Evolutionary conservation across 2,329 filamentous ascomycete species (phyloP).

Genomic region (Didymella pinodella): DNA sequence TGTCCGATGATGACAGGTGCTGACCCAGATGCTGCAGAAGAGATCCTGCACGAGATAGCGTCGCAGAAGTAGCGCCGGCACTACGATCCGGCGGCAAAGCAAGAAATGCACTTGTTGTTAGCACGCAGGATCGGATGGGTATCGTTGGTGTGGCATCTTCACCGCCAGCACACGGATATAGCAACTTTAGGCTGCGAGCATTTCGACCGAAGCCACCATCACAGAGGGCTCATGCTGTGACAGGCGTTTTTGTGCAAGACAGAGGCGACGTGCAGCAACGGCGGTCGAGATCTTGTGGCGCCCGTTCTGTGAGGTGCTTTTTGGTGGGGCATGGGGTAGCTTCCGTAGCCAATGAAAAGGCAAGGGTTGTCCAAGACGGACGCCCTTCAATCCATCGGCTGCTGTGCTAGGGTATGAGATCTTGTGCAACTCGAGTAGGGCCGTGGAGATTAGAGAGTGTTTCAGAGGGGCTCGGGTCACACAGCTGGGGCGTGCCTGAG

Average conservation of each 20-base stretch:
- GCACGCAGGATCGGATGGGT: slow-evolving; percentile 17
- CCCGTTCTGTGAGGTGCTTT: slow-evolving; percentile 31
- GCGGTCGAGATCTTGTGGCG: slow-evolving; percentile 34
- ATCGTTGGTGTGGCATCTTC: slow-evolving; percentile 15
- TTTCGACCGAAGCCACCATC: slow-evolving; percentile 23
- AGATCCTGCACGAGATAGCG: slow-evolving; percentile 43
- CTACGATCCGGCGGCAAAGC: slow-evolving; percentile 40
- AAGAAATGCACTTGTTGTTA: slow-evolving; percentile 25
- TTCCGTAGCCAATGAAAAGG: slow-evolving; percentile 27
- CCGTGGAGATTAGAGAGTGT: slow-evolving; percentile 23
- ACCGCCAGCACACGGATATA: slow-evolving; percentile 27
- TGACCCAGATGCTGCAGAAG: slow-evolving; percentile 42
- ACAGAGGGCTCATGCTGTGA: slow-evolving; percentile 27
- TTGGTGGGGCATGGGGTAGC: slow-evolving; percentile 19
- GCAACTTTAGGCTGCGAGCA: slow-evolving; percentile 27
- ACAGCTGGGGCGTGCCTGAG: slow-evolving; percentile 14
- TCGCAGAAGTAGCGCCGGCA: slow-evolving; percentile 39
- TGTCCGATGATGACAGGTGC: slow-evolving; percentile 39
- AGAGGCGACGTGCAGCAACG: slow-evolving; percentile 21
- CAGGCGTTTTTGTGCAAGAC: slow-evolving; percentile 27
- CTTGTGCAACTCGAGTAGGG: slow-evolving; percentile 23
- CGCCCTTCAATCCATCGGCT: slow-evolving; percentile 16
- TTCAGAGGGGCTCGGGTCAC: slow-evolving; percentile 28
- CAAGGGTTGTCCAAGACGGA: slow-evolving; percentile 11
- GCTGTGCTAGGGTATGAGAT: slow-evolving; percentile 26